These are phyloP conservation scores for Lagenidium giganteum DNA, from an alignment of 352 stramenopile species.

Conservation along the genomic window DNA sequence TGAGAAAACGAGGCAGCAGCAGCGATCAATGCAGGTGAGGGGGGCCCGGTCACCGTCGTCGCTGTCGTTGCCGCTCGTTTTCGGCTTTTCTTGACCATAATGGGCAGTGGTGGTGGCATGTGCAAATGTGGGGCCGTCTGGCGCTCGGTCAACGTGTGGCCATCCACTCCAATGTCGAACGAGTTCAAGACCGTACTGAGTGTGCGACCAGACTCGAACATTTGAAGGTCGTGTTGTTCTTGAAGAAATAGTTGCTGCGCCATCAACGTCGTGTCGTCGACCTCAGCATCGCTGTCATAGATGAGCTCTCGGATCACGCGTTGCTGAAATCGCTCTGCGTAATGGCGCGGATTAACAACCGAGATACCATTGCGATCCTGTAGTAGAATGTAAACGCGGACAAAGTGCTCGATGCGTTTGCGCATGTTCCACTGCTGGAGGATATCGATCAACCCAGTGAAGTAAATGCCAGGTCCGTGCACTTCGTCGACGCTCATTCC, in stretches of 20 bases:
- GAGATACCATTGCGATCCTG: constrained; percentile 73
- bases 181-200: constrained; percentile 51
- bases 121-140: constrained; percentile 7
- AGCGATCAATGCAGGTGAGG: constrained; percentile 1
- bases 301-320: constrained; percentile 73
- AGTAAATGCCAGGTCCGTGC: constrained; percentile 91
- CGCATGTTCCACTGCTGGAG: constrained; percentile 92
- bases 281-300: constrained; percentile 37
- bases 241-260: constrained; percentile 27
- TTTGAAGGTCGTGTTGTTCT: constrained; percentile 31
- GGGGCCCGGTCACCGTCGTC: neutral
- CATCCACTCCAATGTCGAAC: constrained; percentile 23
- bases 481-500: constrained; percentile 82
- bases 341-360: constrained; percentile 63
- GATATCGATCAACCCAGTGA: constrained; percentile 95
- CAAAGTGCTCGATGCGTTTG: constrained; percentile 87
- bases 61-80: neutral
- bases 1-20: neutral
- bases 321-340: constrained; percentile 74
- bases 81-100: too few species aligned
- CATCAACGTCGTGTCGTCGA: constrained; percentile 27
- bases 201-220: constrained; percentile 36
- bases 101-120: constrained; percentile 8
- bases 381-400: constrained; percentile 63
- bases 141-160: constrained; percentile 17